Evolutionary conservation across 768 basidiomycete genomes (phyloP), one percentile per base, ranked within the genome.

Genomic region (Cyathus striatus): DNA sequence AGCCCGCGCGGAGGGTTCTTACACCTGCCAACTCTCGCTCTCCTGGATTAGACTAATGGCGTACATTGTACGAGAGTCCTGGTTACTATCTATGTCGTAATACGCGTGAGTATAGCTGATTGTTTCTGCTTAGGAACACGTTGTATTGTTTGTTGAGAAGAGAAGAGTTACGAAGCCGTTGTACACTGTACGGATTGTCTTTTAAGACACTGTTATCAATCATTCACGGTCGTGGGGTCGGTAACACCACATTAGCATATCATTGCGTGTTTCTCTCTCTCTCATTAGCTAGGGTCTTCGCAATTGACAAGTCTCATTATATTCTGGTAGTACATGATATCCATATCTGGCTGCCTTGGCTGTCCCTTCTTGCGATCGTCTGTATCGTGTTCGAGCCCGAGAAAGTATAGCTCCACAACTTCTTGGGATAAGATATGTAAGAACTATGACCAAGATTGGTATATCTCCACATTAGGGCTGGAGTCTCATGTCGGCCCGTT

Each of bases 11-110:
- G 47, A 67, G 75, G 42, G 57, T 70, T n/a, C 52, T 79, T 41
- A 53, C 71, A n/a, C 77, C 77, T 26, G 62, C 69, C 10, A 55
- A 59, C 17, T 50, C 61, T 13, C 46, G 50, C 17, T 50, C 65
- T 13, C 53, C 67, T 5, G 75, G 71, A n/a, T 56, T 80, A 44
- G 76, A 79, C 52, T 80, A 59, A 27, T 36, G 35, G 9, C 9
- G 13, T 9, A 18, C 20, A 18, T 9, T 12, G 10, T 36, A 36
- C 20, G 35, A 13, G 35, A 9, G 35, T 13, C 12, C 10, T 36
- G 13, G 12, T 18, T 12, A 9, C 20, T 12, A 36, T 18, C 13
- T 9, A 13, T 36, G 35, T 18, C 10, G 10, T 36, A 10, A 20
- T 12, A 9, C 9, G 17, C 35, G 35, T 36, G 13, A 18, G 9